Evolutionary conservation across 1,284 basidiomycete species (phyloP), one percentile per base, ranked within the genome.

Genomic region (Polyporus tsugae): DNA sequence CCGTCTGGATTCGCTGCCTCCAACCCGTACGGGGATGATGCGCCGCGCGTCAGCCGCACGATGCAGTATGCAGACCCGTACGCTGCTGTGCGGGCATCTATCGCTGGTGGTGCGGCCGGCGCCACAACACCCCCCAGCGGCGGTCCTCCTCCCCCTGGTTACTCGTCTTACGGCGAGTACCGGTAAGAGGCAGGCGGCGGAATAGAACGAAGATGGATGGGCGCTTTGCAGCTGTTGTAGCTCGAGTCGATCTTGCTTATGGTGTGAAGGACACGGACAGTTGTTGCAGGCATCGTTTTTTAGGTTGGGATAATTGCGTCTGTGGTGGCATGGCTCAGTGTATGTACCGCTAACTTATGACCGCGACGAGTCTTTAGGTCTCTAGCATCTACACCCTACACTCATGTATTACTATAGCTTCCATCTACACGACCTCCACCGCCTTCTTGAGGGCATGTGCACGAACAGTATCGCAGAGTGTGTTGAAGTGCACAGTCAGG

Each of bases 51-150:
- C 42, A 95, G 94, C 78, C 83, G 94, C 75, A 96, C 95, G 63
- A 95, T 96, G 94, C 90, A 95, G 80, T 94, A 93, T 76, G 91
- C 92, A 25, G 92, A 94, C 76, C 92, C 91, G 11, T 94, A 94
- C 75, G 91, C 91, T 15, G 91, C 89, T 15, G 91, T 94, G 33
- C 85, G 91, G 25, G 89, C 89, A 11, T 85, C 77, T 41, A 68
- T 79, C 10, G 62, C 73, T 7, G 57, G 69, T 1, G 70, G 70
- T 6, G 70, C 65, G 3, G 60, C 61, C 19, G 72, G 71, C 15
- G 64, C 55, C 25, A 63, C 44, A n/a, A 73, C 70, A 19, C 68
- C 67, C n/a, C 71, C 68, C 1, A 52, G 67, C 0, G 70, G 71
- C 7, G 68, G 70, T 10, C 63, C 72, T 59, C 62, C 73, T 17